Evolutionary conservation across 805 yeast genomes (phyloP), one percentile per base, ranked within the genome.

Genomic region (Komagataella pseudopastoris): DNA sequence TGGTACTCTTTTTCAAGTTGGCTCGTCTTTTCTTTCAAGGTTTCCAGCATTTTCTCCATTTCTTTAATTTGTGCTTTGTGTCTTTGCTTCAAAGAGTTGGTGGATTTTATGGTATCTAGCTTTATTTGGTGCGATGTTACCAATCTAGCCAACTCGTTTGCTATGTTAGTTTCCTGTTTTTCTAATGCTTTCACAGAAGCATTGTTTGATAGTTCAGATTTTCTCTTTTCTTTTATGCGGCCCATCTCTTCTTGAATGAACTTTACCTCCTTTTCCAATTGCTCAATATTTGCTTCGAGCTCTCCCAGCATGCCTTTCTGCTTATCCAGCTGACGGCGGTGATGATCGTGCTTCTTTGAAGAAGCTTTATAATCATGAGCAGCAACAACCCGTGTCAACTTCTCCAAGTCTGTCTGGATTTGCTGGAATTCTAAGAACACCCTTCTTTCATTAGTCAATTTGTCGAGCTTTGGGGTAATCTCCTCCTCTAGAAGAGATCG

Each of bases 391-490:
- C 85, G 75, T 16, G 85, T 74, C 39, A 85, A 67, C 46, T 83
- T 81, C 64, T 91, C 97, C 53, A 87, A 69, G 58, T 87, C 89
- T 6, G 86, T 72, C 58, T 86, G 93, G 8, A 85, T 78, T 52
- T 85, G 88, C 67, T 91, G 97, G 64, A 76, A 90, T 60, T 91
- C 97, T 43, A 89, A 65, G 60, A 85, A 90, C 23, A 80, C 72
- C 59, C 93, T 77, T 66, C 89, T 91, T 59, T 91, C 96, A 51
- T 76, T 75, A 55, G 95, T 76, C 49, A 90, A 70, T 59, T 83
- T 83, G 52, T 85, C 90, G 50, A 93, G 71, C 62, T 89, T 88
- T 3, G 99, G 99, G 61, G 87, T 95, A 54, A 93, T 91, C 63
- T 93, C 98, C 61, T 90, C 96, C 16, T 71, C 70, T 52, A 91